phyloP scores from a whole-genome alignment of 1,284 basidiomycete genomes.

The Tremellales sp. region DNA sequence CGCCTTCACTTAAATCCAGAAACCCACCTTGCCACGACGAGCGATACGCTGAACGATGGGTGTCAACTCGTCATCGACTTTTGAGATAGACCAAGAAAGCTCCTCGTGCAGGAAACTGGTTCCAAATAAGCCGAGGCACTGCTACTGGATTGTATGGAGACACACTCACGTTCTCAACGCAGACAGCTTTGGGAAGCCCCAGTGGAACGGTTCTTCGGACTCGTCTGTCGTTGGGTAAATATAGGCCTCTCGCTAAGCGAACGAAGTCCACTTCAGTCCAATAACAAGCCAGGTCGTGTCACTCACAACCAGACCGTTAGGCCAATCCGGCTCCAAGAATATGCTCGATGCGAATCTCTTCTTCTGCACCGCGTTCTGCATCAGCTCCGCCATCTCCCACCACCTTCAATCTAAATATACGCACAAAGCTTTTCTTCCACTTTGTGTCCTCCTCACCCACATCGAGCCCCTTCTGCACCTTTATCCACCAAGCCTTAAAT shows the following conservation, averaged over 20 bases:
- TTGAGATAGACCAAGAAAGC: constrained; percentile 77
- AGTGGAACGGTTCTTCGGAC: constrained; percentile 91
- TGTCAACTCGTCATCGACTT: constrained; percentile 86
- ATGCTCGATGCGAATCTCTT: constrained; percentile 76
- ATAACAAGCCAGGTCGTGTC: neutral
- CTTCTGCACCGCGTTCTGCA: constrained; percentile 57
- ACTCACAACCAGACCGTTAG: constrained; percentile 78
- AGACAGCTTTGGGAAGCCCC: constrained; percentile 94
- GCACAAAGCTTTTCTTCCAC: constrained; percentile 79
- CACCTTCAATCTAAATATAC: constrained; percentile 48
- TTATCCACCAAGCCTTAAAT: constrained; percentile 93
- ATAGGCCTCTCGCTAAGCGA: constrained; percentile 77
- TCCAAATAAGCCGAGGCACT: neutral
- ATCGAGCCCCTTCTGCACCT: constrained; percentile 89
- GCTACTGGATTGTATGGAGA: neutral
- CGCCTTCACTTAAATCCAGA: too few relatives aligned
- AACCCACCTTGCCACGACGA: constrained; percentile 64
- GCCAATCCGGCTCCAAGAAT: constrained; percentile 78
- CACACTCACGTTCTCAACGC: constrained; percentile 68
- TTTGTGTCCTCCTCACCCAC: constrained; percentile 63
- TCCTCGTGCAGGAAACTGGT: constrained; percentile 76
- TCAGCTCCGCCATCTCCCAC: neutral
- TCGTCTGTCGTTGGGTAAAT: constrained; percentile 83
- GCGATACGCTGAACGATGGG: constrained; percentile 91
- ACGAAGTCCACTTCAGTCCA: constrained; percentile 4